A percentile compares a stretch with the other conserved stretches of the same genome.
Conservation (phyloP, 257 asterid species). For the Cynanchum wilfordii region DNA sequence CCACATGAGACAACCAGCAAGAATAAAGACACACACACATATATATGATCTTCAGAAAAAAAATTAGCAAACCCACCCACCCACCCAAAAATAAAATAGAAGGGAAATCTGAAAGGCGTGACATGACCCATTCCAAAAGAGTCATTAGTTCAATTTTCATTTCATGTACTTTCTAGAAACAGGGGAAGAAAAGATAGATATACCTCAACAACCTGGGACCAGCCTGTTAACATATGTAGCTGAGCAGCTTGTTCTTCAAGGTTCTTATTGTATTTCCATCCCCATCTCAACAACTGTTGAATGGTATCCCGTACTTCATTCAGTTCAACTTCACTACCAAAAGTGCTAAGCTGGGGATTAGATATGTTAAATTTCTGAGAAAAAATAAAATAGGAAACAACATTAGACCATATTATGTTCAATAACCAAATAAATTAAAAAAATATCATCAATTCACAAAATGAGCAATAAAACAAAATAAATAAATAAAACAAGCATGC, state of each 20-base stretch:
- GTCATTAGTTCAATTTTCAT: background rate
- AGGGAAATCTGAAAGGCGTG: no score
- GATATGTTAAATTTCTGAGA: slow-evolving; percentile 56
- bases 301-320: slow-evolving; percentile 72
- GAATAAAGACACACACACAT: background rate
- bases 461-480: background rate
- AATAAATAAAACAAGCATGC: slow-evolving; percentile 25
- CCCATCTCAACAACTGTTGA: slow-evolving; percentile 88
- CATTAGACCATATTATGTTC: background rate
- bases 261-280: slow-evolving; percentile 87
- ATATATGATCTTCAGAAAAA: background rate
- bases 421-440: background rate
- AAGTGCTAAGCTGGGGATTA: slow-evolving; percentile 54
- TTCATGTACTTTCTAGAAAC: slow-evolving; percentile 1
- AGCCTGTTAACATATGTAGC: slow-evolving; percentile 91
- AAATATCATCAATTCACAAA: slow-evolving; percentile 1
- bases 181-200: background rate
- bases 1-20: slow-evolving; percentile 18
- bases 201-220: slow-evolving; percentile 98
- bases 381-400: slow-evolving; percentile 7
- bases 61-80: background rate
- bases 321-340: slow-evolving; percentile 70
- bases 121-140: background rate
- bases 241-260: slow-evolving; percentile 98
- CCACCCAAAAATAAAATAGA: background rate